These are phyloP conservation scores for Pinus albicaulis DNA, from an alignment of 75 land plant species.

Conservation along the genomic window DNA sequence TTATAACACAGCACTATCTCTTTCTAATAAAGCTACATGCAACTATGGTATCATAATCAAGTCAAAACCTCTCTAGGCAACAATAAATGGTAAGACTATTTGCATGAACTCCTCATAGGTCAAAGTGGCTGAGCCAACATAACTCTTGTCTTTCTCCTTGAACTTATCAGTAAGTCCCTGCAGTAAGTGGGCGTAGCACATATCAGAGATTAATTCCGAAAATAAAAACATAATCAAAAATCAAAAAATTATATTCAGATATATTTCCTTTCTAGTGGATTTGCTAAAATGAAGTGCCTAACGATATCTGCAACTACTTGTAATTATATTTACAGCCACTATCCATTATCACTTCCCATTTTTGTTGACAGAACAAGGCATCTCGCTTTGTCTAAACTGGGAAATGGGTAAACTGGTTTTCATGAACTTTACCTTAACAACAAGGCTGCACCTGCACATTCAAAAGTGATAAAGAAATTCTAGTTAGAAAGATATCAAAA, in stretches of 20 bases:
- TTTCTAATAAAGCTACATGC: too few species aligned
- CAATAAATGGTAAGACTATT: conserved; percentile 76
- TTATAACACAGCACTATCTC: too few species aligned
- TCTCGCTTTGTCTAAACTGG: too few species aligned
- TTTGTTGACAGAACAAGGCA: too few species aligned
- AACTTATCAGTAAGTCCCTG: conserved; percentile 92
- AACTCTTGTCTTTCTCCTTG: conserved; percentile 66
- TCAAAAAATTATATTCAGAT: too few species aligned
- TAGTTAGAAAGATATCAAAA: neutral
- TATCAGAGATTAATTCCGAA: neutral
- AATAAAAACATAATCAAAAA: neutral
- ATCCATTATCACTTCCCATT: too few species aligned
- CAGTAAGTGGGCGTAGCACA: neutral
- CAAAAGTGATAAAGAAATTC: neutral
- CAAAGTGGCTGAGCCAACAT: conserved; percentile 67
- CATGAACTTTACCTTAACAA: conserved; percentile 57
- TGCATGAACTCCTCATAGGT: conserved; percentile 78
- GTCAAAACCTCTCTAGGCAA: conserved; percentile 33
- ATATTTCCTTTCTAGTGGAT: too few species aligned
- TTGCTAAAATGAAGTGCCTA: too few species aligned
- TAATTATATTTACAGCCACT: neutral
- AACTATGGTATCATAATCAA: too few species aligned
- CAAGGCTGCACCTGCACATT: conserved; percentile 64
- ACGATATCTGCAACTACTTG: neutral
- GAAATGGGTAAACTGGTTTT: neutral